These are phyloP conservation scores for Geotrichum citri-aurantii DNA, from an alignment of 1,139 yeast species.

Conservation along the genomic window DNA sequence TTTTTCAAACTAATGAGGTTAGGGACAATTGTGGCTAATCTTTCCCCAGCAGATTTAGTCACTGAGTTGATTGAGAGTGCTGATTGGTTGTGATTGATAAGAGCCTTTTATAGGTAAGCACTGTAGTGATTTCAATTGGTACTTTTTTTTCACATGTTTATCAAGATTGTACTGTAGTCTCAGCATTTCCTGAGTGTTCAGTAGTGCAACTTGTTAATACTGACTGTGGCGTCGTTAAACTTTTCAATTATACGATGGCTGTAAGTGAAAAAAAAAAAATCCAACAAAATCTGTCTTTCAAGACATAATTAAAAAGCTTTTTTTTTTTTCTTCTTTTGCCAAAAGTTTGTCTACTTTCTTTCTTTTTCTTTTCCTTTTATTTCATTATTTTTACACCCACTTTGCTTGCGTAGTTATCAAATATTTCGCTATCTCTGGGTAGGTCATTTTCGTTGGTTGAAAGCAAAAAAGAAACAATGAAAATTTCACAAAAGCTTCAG, in stretches of 20 bases:
- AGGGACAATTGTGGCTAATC: neutral
- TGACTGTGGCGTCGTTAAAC: neutral
- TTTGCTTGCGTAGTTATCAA: neutral
- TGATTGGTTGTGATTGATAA: neutral
- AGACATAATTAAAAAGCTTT: neutral
- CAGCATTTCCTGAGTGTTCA: neutral
- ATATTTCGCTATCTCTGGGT: neutral
- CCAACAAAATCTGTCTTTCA: neutral
- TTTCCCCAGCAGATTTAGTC: neutral
- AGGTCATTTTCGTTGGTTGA: neutral
- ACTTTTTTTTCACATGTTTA: neutral
- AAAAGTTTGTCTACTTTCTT: neutral
- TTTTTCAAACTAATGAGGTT: neutral
- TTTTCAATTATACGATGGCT: neutral
- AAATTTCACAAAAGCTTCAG: constrained; percentile 38
- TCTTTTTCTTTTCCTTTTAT: neutral
- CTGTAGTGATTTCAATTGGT: neutral
- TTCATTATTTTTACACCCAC: neutral
- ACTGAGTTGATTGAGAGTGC: neutral
- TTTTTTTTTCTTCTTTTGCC: neutral
- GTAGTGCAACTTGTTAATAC: neutral
- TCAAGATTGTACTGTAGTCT: neutral
- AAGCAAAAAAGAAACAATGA: constrained; percentile 31
- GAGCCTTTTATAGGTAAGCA: neutral
- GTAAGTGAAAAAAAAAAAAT: neutral